These are phyloP conservation scores for Allodekkera sacchari DNA, from an alignment of 805 yeast species.

Conservation along the genomic window DNA sequence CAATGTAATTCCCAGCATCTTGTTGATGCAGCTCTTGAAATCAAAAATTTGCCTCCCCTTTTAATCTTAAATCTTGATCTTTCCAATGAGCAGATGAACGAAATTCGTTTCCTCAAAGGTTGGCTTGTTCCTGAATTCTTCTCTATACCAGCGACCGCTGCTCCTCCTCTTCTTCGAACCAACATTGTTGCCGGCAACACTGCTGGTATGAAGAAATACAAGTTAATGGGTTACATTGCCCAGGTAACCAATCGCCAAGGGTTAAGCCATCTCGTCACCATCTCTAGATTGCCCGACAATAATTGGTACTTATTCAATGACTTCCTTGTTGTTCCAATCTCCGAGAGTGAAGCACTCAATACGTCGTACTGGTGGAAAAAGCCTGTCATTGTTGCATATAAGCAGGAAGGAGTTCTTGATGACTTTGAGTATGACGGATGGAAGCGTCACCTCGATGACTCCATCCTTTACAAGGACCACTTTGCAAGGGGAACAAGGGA, in stretches of 20 bases:
- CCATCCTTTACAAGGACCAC: conserved; percentile 65
- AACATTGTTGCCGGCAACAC: conserved; percentile 14
- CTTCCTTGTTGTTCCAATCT: conserved; percentile 70
- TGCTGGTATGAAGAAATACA: conserved; percentile 34
- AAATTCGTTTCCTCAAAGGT: conserved; percentile 37
- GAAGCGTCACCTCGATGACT: conserved; percentile 45
- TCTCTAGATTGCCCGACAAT: conserved; percentile 33
- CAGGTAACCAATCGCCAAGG: conserved; percentile 51
- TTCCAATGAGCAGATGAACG: conserved; percentile 44
- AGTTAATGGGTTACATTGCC: conserved; percentile 62
- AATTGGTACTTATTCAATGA: conserved; percentile 86
- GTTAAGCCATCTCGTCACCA: conserved; percentile 53
- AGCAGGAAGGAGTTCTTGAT: conserved; percentile 35
- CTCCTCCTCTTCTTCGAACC: conserved; percentile 19
- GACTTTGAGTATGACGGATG: conserved; percentile 42
- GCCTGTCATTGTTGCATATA: conserved; percentile 66
- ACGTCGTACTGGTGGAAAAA: conserved; percentile 73
- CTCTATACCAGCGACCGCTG: conserved; percentile 19
- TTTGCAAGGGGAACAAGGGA: conserved; percentile 63
- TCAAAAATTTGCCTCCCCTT: conserved; percentile 55
- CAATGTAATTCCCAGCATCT: conserved; percentile 43
- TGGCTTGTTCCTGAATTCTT: conserved; percentile 63
- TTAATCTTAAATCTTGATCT: conserved; percentile 54
- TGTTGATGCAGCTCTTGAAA: conserved; percentile 43
- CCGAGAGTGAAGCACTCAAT: conserved; percentile 72